Base-by-base conservation (phyloP, 176 grass and related monocot species). In the Otatea glauca region DNA sequence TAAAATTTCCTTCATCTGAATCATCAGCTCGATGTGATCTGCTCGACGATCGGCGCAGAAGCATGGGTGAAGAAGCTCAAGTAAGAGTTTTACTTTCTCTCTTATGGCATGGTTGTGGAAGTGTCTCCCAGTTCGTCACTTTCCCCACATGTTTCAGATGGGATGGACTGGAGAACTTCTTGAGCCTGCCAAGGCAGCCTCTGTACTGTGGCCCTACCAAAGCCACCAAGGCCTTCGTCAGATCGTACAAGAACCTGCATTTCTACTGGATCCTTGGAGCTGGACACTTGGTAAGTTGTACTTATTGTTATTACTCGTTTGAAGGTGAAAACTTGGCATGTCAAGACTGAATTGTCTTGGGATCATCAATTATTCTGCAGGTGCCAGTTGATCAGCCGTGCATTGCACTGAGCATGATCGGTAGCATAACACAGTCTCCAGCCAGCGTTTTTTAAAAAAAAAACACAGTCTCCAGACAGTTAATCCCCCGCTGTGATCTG, bases 261-360 rank as follows among this genome's bases (percentile, higher is more conserved):
- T 92, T 90, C 59, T 94, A 94, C 69, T 94, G 92, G 90, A 92
- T 94, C 77, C 85, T 94, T 9, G 85, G 44, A 82, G 87, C 92
- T 60, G 90, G 90, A 65, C 92, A 94, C 76, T 92, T 86, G 9
- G 93, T 94, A 83, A 94, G 90, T 79, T 49, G 48, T 49, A 49
- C 13, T 49, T 15, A 12, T 15, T 49, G 13, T 49, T 49, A 49
- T 49, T 15, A 49, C 48, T 49, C 48, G 48, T 15, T 13, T 16
- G 4, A 49, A 1, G 13, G 48, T 49, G 48, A 15, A 49, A 49
- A 49, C 4, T 5, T 49, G 13, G 13, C 48, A 5, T 15, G 13
- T 13, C 13, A 49, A 49, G 15, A 49, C 48, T 49, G 48, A 49
- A 49, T 49, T 49, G 15, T 49, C 13, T 49, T 49, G 14, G 13